Conservation (phyloP, 495 filamentous ascomycete genomes). For the Neurospora africana region DNA sequence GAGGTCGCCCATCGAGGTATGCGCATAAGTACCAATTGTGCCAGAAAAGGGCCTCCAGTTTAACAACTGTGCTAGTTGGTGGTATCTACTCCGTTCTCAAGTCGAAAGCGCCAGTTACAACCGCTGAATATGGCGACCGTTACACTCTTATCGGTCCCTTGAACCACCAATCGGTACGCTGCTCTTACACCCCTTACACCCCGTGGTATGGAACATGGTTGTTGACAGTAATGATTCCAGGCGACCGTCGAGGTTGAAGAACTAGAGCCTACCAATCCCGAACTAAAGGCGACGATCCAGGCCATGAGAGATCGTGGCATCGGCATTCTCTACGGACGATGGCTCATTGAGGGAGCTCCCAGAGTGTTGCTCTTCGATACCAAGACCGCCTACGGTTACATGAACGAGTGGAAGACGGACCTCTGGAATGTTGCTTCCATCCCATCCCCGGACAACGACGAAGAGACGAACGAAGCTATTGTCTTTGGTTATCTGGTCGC, state of each 20-base stretch:
- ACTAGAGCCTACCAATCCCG: constrained; percentile 70
- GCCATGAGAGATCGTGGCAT: constrained; percentile 89
- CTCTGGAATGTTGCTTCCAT: constrained; percentile 91
- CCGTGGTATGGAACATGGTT: neutral
- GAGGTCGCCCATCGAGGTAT: constrained; percentile 92
- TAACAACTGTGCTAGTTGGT: constrained; percentile 51
- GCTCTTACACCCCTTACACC: neutral
- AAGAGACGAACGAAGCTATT: constrained; percentile 94
- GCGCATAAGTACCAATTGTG: constrained; percentile 7
- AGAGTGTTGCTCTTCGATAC: constrained; percentile 92
- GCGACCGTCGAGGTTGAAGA: constrained; percentile 95
- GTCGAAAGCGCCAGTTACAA: constrained; percentile 95
- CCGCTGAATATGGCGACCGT: constrained; percentile 93
- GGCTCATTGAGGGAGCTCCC: constrained; percentile 95
- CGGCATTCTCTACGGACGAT: constrained; percentile 82
- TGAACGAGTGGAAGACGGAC: constrained; percentile 97
- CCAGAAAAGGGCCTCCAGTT: neutral
- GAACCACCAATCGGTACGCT: constrained; percentile 72
- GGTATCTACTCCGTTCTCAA: constrained; percentile 99
- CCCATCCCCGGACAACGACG: constrained; percentile 78
- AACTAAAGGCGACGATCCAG: constrained; percentile 69
- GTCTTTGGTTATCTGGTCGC: constrained; percentile 96
- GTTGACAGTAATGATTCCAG: constrained; percentile 29
- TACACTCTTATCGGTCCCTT: constrained; percentile 94
- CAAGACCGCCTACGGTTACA: constrained; percentile 75